Conservation (phyloP, 1,139 yeast species). For the Scheffersomyces quercinus region DNA sequence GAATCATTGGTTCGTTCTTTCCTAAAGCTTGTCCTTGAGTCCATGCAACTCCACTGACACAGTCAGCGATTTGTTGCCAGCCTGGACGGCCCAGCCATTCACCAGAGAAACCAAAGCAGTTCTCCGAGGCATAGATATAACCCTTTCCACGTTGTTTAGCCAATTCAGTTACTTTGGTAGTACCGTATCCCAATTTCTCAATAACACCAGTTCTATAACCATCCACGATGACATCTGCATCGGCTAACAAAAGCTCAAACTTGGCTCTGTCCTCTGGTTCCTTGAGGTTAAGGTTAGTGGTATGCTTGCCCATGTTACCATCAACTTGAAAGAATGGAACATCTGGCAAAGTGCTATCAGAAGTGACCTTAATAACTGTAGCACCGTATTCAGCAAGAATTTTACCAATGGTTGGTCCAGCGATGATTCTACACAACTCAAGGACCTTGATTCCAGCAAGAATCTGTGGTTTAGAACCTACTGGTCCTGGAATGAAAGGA, state of each 20-base stretch:
- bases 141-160: slow-evolving; percentile 29
- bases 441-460: slow-evolving; percentile 30
- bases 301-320: slow-evolving; percentile 32
- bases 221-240: slow-evolving; percentile 30
- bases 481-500: slow-evolving; percentile 12
- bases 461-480: slow-evolving; percentile 18
- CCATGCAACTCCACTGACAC: slow-evolving; percentile 34
- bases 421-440: slow-evolving; percentile 32
- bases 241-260: slow-evolving; percentile 25
- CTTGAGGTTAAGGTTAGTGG: slow-evolving; percentile 27
- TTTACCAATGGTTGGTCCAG: slow-evolving; percentile 32
- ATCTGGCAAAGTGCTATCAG: slow-evolving; percentile 24
- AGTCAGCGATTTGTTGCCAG: slow-evolving; percentile 38
- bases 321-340: slow-evolving; percentile 34
- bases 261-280: slow-evolving; percentile 19
- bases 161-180: slow-evolving; percentile 18
- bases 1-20: slow-evolving; percentile 31
- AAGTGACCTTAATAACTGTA: slow-evolving; percentile 28
- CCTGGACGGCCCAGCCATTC: slow-evolving; percentile 32
- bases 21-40: slow-evolving; percentile 29
- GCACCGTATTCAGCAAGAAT: slow-evolving; percentile 34
- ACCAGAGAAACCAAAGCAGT: slow-evolving; percentile 33
- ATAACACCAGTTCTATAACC: slow-evolving; percentile 32
- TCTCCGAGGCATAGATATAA: slow-evolving; percentile 30
- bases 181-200: slow-evolving; percentile 29